Evolutionary conservation across 148 eudicot species (phyloP), one percentile per base, ranked within the genome.

Genomic region (Chenopodium formosanum): DNA sequence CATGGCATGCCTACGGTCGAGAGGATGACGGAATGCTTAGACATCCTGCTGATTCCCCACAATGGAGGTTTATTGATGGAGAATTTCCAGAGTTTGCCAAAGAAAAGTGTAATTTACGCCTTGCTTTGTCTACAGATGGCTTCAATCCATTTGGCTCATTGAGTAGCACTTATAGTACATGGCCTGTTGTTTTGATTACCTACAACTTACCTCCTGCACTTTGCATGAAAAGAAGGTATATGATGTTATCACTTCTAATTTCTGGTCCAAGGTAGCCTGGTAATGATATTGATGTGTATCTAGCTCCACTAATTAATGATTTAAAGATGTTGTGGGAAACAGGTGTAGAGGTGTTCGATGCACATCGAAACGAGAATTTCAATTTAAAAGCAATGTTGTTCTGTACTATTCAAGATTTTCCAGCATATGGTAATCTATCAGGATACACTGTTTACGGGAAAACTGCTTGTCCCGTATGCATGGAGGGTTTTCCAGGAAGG

Each of bases 121-220:
- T 86, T 76, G 87, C 81, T 7, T 71, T 86, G 12, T 60, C 82
- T 19, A 32, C 73, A 0, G 83, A 86, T 78, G 88, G 87, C 2
- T 70, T 83, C 40, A 83, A 79, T 40, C 79, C 83, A 13, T 50
- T 48, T 37, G 50, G 69, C 20, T 23, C 4, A 44, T 47, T 27
- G 17, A 73, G 82, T 20, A 46, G 25, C 23, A 27, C 71, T 3
- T 29, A 67, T 29, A 67, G 71, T 29, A 67, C 71, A 10, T 67
- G 20, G 71, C 71, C 71, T 1, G 40, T 67, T 29, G 25, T 27
- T 29, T 23, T 67, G 40, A 16, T 27, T 16, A 67, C 40, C 31
- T 67, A 29, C 40, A 67, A 67, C 71, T 31, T 67, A 27, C 9
- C 40, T 27, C 71, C 71, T 27, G 8, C 34, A 14, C 31, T 67